Base-by-base conservation (phyloP, 106 monocot species). In the Acanthochlamys bracteata region DNA sequence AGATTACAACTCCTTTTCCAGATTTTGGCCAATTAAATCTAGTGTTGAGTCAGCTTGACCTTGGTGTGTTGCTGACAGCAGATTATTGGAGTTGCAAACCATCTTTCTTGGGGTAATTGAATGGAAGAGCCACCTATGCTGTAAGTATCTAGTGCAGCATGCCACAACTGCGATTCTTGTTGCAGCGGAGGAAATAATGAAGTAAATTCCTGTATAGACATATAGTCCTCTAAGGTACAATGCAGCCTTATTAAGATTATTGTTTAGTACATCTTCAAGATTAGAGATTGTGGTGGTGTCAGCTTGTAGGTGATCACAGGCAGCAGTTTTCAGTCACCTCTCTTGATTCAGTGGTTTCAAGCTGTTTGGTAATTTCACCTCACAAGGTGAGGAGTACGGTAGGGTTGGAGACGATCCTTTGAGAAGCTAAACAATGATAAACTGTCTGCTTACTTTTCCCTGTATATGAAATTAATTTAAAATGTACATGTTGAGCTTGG, bases 191-290 rank as follows among this genome's bases (percentile, higher is more conserved):
- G 23, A 63, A 67, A 78, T 78, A 78, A 78, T 62, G 61, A 53
- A 41, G 62, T 65, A 55, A 52, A 66, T 9, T 49, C 55, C 66
- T 78, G 77, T 78, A 78, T 66, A 78, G 66, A 72, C 46, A 76
- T 64, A 59, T 59, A 66, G 10, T 39, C 26, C 19, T 51, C 66
- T 27, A 66, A 65, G 25, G 66, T 59, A 59, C 24, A 33, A 20
- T 40, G 20, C 39, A 67, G 13, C 25, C 53, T 54, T 20, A 40
- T 55, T 53, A 0, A 53, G 25, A 1, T 53, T 67, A 17, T 8
- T 55, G 39, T 67, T 67, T 20, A 55, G 49, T 49, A 14, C 49
- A 49, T 49, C 33, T 33, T 33, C 33, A 33, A 33, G 33, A 1
- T 33, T 33, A 33, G 33, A 33, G 33, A 33, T 33, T 33, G 1